Percentiles rank a stretch among this genome's conserved stretches.
These are phyloP conservation scores for Candida hispaniensis DNA, from an alignment of 805 yeast species.

Conservation along the genomic window DNA sequence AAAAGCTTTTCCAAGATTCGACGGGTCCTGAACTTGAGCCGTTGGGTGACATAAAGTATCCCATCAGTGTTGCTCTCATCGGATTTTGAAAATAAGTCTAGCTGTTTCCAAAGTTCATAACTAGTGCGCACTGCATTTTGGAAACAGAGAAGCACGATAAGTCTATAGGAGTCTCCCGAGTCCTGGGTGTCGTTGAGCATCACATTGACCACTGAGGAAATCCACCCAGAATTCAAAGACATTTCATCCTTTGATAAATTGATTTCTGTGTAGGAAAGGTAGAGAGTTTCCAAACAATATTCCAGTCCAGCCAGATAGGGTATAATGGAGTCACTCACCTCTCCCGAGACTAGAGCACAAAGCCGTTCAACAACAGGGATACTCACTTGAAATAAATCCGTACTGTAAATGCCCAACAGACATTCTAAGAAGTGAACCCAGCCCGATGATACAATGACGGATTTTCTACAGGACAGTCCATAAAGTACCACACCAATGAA, in stretches of 20 bases:
- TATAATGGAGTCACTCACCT: constrained; percentile 35
- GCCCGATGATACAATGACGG: constrained; percentile 9
- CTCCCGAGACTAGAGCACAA: constrained; percentile 31
- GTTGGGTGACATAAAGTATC: constrained; percentile 39
- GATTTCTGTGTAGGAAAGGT: constrained; percentile 10
- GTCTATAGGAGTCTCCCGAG: constrained; percentile 42
- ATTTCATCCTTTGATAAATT: constrained; percentile 7
- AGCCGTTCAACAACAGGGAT: constrained; percentile 44
- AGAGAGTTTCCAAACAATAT: constrained; percentile 32
- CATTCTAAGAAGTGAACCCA: constrained; percentile 13
- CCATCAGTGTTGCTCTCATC: constrained; percentile 27
- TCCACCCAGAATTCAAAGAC: constrained; percentile 11
- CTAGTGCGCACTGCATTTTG: constrained; percentile 46
- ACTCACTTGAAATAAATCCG: constrained; percentile 44
- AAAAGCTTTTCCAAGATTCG: constrained; percentile 54
- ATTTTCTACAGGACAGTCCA: constrained; percentile 10
- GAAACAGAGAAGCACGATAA: constrained; percentile 51
- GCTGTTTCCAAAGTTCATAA: constrained; percentile 61
- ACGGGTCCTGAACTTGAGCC: constrained; percentile 59
- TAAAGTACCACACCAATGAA: constrained; percentile 14
- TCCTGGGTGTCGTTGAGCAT: constrained; percentile 52
- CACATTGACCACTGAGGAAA: constrained; percentile 46
- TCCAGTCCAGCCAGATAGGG: constrained; percentile 49
- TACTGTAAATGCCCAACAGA: constrained; percentile 12
- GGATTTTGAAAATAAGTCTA: constrained; percentile 36